Conservation (phyloP, 2,329 filamentous ascomycete species). For the Juglanconis sp. region DNA sequence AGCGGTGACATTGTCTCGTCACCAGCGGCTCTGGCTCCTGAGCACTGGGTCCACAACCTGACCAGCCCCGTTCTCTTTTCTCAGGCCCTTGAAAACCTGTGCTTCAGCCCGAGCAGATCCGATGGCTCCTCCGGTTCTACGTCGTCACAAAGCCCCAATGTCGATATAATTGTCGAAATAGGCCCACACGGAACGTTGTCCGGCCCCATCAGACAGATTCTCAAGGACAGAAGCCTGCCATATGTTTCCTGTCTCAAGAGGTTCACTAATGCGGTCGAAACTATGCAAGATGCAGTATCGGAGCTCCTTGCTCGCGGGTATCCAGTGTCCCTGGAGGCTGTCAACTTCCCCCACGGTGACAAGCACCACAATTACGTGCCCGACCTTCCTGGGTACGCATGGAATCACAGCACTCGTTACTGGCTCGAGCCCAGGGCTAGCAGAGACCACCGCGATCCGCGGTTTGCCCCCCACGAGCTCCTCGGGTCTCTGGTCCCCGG, state of each 20-base stretch:
- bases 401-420: slow-evolving; percentile 12
- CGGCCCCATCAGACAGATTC: slow-evolving; percentile 26
- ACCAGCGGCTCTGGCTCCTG: neutral
- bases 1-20: neutral
- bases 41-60: slow-evolving; percentile 22
- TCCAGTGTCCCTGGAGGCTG: neutral
- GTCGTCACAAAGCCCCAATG: no score
- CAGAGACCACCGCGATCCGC: slow-evolving; percentile 30
- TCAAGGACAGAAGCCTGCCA: slow-evolving; percentile 4
- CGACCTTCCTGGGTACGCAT: slow-evolving; percentile 12
- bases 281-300: neutral
- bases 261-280: neutral
- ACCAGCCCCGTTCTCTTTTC: neutral
- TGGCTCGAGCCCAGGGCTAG: slow-evolving; percentile 15
- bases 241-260: neutral
- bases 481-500: slow-evolving; percentile 32
- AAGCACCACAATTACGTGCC: slow-evolving; percentile 18
- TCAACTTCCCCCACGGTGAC: slow-evolving; percentile 22
- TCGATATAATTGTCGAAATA: slow-evolving; percentile 29
- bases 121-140: no score
- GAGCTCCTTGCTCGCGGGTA: neutral
- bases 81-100: slow-evolving; percentile 1
- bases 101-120: neutral
- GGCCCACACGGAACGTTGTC: slow-evolving; percentile 27
- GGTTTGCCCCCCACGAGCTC: slow-evolving; percentile 35